Evolutionary conservation across 1,284 basidiomycete species (phyloP), one percentile per base, ranked within the genome.

Genomic region (Puccinia hordei): DNA sequence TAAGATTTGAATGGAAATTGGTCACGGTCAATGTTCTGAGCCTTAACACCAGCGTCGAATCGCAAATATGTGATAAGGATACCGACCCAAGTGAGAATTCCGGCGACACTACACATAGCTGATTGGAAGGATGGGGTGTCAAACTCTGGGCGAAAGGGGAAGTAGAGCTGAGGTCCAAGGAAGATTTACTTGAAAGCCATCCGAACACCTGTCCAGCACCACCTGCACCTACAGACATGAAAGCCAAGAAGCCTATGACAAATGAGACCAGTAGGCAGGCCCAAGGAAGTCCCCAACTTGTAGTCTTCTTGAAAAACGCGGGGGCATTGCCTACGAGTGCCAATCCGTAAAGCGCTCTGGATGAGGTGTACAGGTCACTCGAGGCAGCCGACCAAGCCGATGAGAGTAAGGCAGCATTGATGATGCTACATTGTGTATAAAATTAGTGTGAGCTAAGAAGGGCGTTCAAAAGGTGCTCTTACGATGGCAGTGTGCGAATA

Each of bases 331-430:
- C 91, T 24, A 90, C 87, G 8, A 89, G 85, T n/a, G 94, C 90
- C 79, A 97, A 87, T 57, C 92, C 91, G 85, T 95, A 92, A 59
- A 89, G 85, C 33, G 88, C 88, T 74, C 89, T 86, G 44, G 87
- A 88, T 69, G 90, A 90, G 0, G 91, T 91, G 86, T 93, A 96
- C 76, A 95, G 85, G 84, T 94, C 91, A 83, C 91, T 92, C 44
- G 90, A 92, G 3, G 92, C 93, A 9, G 94, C 93, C 8, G 92
- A 94, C 89, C 92, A 93, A 0, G 94, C 94, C 0, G 92, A 92
- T 38, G 91, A 92, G 78, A 96, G 86, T 41, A 97, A 88, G 84
- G 90, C 90, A 6, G 94, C 93, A 85, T 96, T 96, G 87, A 95
- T 93, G 82, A 88, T 89, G 49, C 80, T 83, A n/a, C n/a, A n/a